These are phyloP conservation scores for Ophiostoma pallidulum DNA, from an alignment of 2,329 filamentous ascomycete species.

Conservation along the genomic window DNA sequence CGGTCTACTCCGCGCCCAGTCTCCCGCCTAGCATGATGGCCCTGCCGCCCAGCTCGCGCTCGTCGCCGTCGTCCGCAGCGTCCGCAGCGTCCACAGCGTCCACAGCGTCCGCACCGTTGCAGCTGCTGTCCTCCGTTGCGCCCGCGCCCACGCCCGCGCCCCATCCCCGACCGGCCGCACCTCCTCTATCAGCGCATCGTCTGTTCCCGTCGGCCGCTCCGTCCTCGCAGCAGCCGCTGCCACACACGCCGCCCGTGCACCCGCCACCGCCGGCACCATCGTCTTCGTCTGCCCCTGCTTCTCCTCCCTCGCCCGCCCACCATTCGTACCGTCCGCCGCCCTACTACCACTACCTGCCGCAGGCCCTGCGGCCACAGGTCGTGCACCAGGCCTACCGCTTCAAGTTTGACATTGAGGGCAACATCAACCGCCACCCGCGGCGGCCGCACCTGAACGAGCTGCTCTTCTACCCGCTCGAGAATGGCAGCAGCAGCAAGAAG, in stretches of 20 bases:
- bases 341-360: slow-evolving; percentile 15
- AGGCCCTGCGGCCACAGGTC: slow-evolving; percentile 25
- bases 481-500: slow-evolving; percentile 16
- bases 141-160: neutral
- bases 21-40: neutral
- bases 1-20: neutral
- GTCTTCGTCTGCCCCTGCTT: neutral
- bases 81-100: no score
- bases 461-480: slow-evolving; percentile 27
- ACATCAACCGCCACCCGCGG: slow-evolving; percentile 34
- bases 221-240: neutral
- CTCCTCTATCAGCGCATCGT: no score
- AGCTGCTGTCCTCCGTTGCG: neutral
- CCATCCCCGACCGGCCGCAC: no score
- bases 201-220: neutral
- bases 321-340: slow-evolving; percentile 2
- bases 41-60: neutral
- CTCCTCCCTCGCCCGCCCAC: neutral
- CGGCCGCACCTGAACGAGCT: slow-evolving; percentile 34
- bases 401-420: slow-evolving; percentile 38
- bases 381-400: slow-evolving; percentile 37
- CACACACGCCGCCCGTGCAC: neutral
- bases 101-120: no score
- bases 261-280: neutral
- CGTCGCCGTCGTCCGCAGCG: neutral